Evolutionary conservation across 148 eudicot genomes (phyloP), one percentile per base, ranked within the genome.

Genomic region (Chenopodium quinoa): DNA sequence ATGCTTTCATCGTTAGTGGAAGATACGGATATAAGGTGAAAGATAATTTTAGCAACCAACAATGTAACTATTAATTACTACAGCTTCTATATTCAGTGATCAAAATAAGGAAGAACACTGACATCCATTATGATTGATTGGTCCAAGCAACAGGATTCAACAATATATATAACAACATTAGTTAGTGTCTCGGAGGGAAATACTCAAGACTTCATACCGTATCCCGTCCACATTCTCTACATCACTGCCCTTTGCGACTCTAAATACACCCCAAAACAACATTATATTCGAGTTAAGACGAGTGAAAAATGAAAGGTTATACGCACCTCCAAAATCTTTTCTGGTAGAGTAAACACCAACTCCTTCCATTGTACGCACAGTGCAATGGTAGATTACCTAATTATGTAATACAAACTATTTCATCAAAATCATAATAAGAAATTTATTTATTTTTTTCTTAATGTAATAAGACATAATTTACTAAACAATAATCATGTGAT

Each of bases 361-460:
- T 29, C 98, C 98, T 64, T 94, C 95, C 46, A 92, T 70, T 13
- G 98, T 94, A 3, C 98, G 93, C 40, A 92, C 85, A n/a, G 98
- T 92, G 75, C 93, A 92, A 81, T 94, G 98, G 82, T 87, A 91
- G 64, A 91, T 86, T 6, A 92, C 89, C 98, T 94, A 84, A 4
- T 5, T 20, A 25, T 0, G 54, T 2, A 0, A 50, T 50, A 13
- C 54, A 50, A 50, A 50, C 5, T 40, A 50, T 50, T 50, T 50
- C 12, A 50, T 50, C 12, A 50, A 10, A 50, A 50, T 47, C 10
- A 47, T 7, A 47, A 47, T 11, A 27, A 27, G 27, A 27, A 0
- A 0, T 27, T 27, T 27, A 0, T 27, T 27, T 27, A 0, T 27
- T 27, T 27, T 27, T 27, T 27, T 27, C 0, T 27, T 27, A 27